These are phyloP conservation scores for Fusarium drepaniforme DNA, from an alignment of 2,329 filamentous ascomycete genomes.

Conservation along the genomic window DNA sequence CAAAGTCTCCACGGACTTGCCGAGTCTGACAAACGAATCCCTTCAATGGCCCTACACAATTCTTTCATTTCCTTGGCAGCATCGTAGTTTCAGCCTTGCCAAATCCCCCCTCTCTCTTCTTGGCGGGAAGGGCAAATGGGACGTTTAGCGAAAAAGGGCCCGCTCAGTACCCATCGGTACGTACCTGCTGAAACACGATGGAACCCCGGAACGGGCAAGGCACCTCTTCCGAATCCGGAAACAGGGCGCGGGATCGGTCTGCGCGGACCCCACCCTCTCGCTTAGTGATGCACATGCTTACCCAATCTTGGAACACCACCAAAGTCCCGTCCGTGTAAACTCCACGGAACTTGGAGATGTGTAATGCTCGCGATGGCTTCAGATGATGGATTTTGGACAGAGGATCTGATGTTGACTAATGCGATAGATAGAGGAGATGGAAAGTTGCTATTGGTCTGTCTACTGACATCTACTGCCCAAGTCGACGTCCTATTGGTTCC, in stretches of 20 bases:
- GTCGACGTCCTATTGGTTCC: background rate
- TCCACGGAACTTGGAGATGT: conserved; percentile 22
- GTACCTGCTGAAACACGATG: background rate
- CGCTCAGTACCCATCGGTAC: background rate
- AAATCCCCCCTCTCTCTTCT: background rate
- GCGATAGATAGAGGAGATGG: background rate
- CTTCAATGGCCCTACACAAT: background rate
- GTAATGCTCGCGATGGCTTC: conserved; percentile 12
- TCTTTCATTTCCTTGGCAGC: background rate
- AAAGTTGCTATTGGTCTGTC: background rate
- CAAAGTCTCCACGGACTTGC: background rate
- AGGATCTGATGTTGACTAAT: background rate
- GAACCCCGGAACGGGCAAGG: background rate
- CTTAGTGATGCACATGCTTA: conserved; percentile 1
- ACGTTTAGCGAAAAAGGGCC: background rate
- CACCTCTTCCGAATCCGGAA: conserved; percentile 1
- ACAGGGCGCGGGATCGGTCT: background rate
- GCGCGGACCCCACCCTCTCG: background rate
- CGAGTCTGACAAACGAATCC: background rate
- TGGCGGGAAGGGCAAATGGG: background rate
- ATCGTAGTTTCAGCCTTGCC: background rate
- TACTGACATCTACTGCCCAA: background rate
- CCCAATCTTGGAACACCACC: background rate
- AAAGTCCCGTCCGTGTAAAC: background rate
- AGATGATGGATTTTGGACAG: background rate